A percentile compares a stretch with the other conserved stretches of the same genome.
Evolutionary conservation across 1,284 basidiomycete genomes (phyloP).

Genomic region (Coriolopsis trogii): DNA sequence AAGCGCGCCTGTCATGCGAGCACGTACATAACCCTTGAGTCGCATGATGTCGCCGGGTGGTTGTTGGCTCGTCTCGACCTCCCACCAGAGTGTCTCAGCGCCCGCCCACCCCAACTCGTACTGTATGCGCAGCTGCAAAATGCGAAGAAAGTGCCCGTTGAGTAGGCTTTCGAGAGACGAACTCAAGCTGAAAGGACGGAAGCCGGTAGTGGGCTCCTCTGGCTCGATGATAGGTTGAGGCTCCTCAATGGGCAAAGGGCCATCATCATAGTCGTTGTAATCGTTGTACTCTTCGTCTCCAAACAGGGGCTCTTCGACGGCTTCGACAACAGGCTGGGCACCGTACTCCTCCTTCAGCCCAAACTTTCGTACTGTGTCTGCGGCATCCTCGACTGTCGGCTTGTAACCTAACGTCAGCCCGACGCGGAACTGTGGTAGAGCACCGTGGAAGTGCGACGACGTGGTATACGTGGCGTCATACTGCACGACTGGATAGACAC

Average conservation of each 20-base stretch:
- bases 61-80: constrained; percentile 50
- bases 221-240: constrained; percentile 10
- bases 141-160: constrained; percentile 51
- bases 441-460: constrained; percentile 34
- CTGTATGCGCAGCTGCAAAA: constrained; percentile 52
- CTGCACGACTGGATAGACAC: constrained; percentile 51
- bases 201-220: constrained; percentile 27
- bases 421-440: constrained; percentile 52
- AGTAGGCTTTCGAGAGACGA: constrained; percentile 59
- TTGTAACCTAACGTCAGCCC: constrained; percentile 60
- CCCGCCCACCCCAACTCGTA: constrained; percentile 65
- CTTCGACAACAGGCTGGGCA: constrained; percentile 34
- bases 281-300: constrained; percentile 13
- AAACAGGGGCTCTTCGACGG: constrained; percentile 27
- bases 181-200: constrained; percentile 61
- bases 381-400: constrained; percentile 49
- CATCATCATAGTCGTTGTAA: constrained; percentile 14
- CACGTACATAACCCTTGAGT: constrained; percentile 36
- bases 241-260: neutral
- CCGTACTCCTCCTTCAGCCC: constrained; percentile 44
- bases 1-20: neutral
- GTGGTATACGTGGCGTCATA: constrained; percentile 41
- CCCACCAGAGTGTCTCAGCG: constrained; percentile 54
- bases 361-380: constrained; percentile 49
- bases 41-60: constrained; percentile 41